Conservation (phyloP, 768 basidiomycete species). For the Termitomyces sp. region DNA sequence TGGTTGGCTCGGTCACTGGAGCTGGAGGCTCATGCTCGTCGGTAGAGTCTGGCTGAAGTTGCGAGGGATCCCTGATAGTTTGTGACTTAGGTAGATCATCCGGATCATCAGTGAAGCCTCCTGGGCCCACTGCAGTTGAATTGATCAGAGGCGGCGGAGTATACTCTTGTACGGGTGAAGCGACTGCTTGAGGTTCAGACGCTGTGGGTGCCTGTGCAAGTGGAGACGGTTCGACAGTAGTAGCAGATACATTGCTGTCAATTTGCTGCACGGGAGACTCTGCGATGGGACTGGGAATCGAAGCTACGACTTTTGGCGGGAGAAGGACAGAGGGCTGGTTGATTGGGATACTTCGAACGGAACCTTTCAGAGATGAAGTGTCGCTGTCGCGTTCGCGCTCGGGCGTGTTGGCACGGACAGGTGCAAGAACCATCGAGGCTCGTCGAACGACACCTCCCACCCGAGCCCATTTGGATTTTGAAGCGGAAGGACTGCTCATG, state of each 20-base stretch:
- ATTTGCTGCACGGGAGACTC: constrained; percentile 66
- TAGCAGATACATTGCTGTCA: constrained; percentile 27
- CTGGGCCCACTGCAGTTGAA: constrained; percentile 35
- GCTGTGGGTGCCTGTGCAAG: constrained; percentile 25
- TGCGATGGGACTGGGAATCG: constrained; percentile 57
- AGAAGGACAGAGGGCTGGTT: constrained; percentile 15
- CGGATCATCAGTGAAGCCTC: constrained; percentile 49
- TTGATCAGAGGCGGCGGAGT: constrained; percentile 37
- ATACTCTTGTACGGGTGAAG: constrained; percentile 21
- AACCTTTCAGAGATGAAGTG: constrained; percentile 23
- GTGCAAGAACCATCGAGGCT: constrained; percentile 51
- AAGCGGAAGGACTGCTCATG: constrained; percentile 11
- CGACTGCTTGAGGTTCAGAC: constrained; percentile 5
- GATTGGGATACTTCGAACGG: constrained; percentile 10
- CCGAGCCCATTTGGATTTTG: constrained; percentile 52
- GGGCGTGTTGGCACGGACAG: constrained; percentile 30
- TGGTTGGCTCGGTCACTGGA: neutral
- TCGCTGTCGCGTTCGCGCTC: constrained; percentile 25
- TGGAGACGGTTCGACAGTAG: constrained; percentile 37
- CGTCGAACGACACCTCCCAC: constrained; percentile 60
- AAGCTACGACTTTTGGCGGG: constrained; percentile 18
- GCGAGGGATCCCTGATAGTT: constrained; percentile 26
- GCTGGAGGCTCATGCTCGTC: constrained; percentile 10
- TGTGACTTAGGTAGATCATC: constrained; percentile 37
- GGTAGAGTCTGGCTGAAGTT: constrained; percentile 14